Evolutionary conservation across 768 basidiomycete species (phyloP).

Genomic region (Amanita inopinata): DNA sequence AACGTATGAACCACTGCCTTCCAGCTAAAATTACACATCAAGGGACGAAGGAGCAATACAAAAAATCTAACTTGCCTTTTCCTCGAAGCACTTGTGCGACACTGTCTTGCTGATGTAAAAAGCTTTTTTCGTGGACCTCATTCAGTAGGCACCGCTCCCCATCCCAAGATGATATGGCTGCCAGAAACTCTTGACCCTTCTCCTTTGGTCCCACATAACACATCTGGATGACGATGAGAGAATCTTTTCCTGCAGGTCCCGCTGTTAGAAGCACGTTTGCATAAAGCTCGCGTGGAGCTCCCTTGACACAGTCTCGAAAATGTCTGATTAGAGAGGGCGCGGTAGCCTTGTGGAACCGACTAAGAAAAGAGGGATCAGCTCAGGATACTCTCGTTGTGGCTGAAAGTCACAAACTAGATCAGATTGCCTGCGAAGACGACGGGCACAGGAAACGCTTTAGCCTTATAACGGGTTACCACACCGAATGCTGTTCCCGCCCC

Average conservation of each 20-base stretch:
- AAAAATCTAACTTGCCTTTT: constrained; percentile 41
- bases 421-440: constrained; percentile 89
- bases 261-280: constrained; percentile 87
- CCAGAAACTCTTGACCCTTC: constrained; percentile 67
- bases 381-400: constrained; percentile 2
- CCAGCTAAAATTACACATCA: constrained; percentile 38
- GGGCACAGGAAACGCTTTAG: constrained; percentile 80
- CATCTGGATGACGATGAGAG: constrained; percentile 85
- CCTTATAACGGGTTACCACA: constrained; percentile 83
- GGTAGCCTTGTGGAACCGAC: constrained; percentile 81
- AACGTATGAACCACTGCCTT: constrained; percentile 88
- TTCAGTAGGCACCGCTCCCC: constrained; percentile 81
- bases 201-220: constrained; percentile 77
- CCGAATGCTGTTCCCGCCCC: constrained; percentile 81
- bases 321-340: constrained; percentile 84
- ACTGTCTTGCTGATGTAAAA: constrained; percentile 84
- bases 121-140: constrained; percentile 86
- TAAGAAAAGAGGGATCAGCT: constrained; percentile 21
- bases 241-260: constrained; percentile 75
- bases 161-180: constrained; percentile 80
- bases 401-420: constrained; percentile 58
- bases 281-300: constrained; percentile 79
- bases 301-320: constrained; percentile 89
- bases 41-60: neutral
- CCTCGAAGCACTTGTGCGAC: constrained; percentile 85